phyloP scores from a whole-genome alignment of 2,329 filamentous ascomycete species.

The Shiraia sp. region DNA sequence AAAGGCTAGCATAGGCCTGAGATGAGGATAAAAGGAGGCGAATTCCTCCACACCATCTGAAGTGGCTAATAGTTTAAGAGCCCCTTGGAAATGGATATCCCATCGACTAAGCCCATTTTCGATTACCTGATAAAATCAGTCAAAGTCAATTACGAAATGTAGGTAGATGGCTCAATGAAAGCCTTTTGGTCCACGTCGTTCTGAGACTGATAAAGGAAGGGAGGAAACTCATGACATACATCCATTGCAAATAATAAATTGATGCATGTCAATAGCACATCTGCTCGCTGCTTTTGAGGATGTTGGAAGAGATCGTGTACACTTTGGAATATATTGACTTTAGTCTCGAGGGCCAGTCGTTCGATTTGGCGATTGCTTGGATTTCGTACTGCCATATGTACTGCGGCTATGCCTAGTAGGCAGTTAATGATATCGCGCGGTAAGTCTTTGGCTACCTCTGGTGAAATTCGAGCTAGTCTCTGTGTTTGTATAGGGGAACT shows the following conservation, averaged over 20 bases:
- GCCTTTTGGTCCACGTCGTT: no score
- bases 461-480: slow-evolving; percentile 14
- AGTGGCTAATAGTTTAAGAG: slow-evolving; percentile 18
- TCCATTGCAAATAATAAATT: slow-evolving; percentile 29
- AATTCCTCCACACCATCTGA: slow-evolving; percentile 24
- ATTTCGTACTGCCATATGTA: slow-evolving; percentile 24
- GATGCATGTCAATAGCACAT: slow-evolving; percentile 17
- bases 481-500: slow-evolving; percentile 10
- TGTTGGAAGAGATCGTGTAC: slow-evolving; percentile 16
- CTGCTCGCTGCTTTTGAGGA: slow-evolving; percentile 17
- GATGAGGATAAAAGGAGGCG: slow-evolving; percentile 20
- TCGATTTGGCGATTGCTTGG: slow-evolving; percentile 15
- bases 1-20: slow-evolving; percentile 16
- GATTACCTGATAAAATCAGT: slow-evolving; percentile 15
- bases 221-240: slow-evolving; percentile 11
- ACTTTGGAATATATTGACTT: slow-evolving; percentile 21
- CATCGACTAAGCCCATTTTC: slow-evolving; percentile 23
- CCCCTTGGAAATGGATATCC: slow-evolving; percentile 22
- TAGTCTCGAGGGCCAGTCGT: slow-evolving; percentile 23
- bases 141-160: background rate
- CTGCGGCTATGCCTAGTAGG: slow-evolving; percentile 23
- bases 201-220: no score
- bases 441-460: slow-evolving; percentile 11
- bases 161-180: background rate
- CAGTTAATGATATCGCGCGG: slow-evolving; percentile 23